Conservation (phyloP, 495 filamentous ascomycete genomes). For the Neurospora sp. region DNA sequence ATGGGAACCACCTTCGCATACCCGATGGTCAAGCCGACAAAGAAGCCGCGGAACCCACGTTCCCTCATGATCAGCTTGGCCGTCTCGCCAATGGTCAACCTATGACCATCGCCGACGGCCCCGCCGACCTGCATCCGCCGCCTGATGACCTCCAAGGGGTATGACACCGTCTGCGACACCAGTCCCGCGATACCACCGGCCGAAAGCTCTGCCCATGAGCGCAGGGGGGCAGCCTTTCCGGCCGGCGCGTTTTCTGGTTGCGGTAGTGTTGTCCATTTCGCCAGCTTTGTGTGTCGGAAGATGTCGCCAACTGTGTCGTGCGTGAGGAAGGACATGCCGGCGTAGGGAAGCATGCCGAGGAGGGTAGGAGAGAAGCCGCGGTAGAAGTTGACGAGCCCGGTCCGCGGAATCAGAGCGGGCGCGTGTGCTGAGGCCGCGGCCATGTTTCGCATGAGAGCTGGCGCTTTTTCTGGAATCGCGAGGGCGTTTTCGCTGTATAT, state of each 20-base stretch:
- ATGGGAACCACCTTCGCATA: conserved; percentile 92
- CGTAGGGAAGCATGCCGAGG: conserved; percentile 91
- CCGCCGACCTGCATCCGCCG: conserved; percentile 94
- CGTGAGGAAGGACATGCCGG: conserved; percentile 92
- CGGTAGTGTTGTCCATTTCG: conserved; percentile 54
- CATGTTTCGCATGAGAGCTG: conserved; percentile 4
- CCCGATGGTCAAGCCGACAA: conserved; percentile 85
- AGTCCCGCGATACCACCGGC: conserved; percentile 79
- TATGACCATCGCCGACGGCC: conserved; percentile 78
- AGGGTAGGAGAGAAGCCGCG: conserved; percentile 85
- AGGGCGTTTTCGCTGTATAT: conserved; percentile 65
- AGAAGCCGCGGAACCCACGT: conserved; percentile 73
- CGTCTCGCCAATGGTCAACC: conserved; percentile 71
- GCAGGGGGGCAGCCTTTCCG: conserved; percentile 54
- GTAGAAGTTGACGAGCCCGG: conserved; percentile 83
- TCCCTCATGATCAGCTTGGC: conserved; percentile 61
- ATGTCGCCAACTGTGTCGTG: conserved; percentile 81
- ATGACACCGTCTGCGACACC: conserved; percentile 81
- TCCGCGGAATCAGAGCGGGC: conserved; percentile 40
- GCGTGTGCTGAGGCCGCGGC: conserved; percentile 18
- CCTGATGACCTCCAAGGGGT: conserved; percentile 86
- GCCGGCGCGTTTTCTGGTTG: conserved; percentile 31
- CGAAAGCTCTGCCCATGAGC: conserved; percentile 71
- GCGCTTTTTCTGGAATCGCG: conserved; percentile 14
- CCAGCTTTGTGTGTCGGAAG: conserved; percentile 54